phyloP scores from a whole-genome alignment of 1,284 basidiomycete species.

The Cutaneotrichosporon sp. region DNA sequence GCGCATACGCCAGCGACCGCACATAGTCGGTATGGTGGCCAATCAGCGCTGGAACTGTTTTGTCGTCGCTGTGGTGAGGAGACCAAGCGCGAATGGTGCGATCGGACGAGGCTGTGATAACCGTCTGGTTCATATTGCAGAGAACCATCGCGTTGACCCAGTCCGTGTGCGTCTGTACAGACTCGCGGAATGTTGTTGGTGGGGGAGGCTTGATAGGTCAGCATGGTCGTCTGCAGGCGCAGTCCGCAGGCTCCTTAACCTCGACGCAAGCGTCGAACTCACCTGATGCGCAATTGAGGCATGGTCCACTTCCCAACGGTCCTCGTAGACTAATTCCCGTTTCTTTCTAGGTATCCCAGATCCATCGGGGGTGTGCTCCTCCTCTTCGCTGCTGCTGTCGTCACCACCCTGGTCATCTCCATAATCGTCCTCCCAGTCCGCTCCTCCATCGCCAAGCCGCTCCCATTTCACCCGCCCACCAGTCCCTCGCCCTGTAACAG shows the following conservation, averaged over 20 bases:
- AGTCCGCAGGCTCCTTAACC: too few relatives aligned
- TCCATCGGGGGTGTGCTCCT: slow-evolving; percentile 42
- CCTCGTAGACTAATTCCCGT: slow-evolving; percentile 58
- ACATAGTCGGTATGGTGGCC: slow-evolving; percentile 93
- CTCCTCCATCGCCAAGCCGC: slow-evolving; percentile 43
- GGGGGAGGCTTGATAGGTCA: slow-evolving; percentile 22
- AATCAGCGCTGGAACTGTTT: slow-evolving; percentile 59
- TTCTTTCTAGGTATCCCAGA: slow-evolving; percentile 1
- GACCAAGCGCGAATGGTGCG: slow-evolving; percentile 92
- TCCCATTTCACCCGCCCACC: slow-evolving; percentile 33
- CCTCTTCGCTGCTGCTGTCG: slow-evolving; percentile 54
- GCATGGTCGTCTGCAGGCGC: background rate
- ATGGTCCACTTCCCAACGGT: slow-evolving; percentile 71
- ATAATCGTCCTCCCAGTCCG: slow-evolving; percentile 60
- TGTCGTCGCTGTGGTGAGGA: slow-evolving; percentile 62
- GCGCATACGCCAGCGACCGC: slow-evolving; percentile 74
- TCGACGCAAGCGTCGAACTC: background rate
- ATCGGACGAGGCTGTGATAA: slow-evolving; percentile 92
- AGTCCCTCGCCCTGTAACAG: slow-evolving; percentile 25
- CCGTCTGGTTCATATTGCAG: slow-evolving; percentile 88
- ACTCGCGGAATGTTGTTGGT: slow-evolving; percentile 63
- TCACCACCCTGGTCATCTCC: slow-evolving; percentile 42
- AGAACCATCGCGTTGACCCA: slow-evolving; percentile 96
- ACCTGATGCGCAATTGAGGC: slow-evolving; percentile 28
- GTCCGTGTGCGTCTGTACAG: slow-evolving; percentile 79